phyloP scores from a whole-genome alignment of 139 green algal genomes.

The Dunaliella primolecta region DNA sequence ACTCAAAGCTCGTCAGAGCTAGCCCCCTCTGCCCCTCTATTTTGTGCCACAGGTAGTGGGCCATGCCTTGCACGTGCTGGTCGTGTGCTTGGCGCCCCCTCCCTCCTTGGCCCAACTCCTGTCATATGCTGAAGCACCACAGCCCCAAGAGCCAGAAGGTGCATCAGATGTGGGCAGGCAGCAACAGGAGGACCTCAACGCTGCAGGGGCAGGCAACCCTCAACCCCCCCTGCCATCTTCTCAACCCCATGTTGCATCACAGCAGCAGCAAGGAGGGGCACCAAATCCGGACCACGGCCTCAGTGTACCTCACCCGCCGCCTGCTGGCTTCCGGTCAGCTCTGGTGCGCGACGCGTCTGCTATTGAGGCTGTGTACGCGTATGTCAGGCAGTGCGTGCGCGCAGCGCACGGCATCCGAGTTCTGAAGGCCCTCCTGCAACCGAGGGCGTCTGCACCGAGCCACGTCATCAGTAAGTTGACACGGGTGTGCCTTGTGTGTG shows the following conservation, averaged over 20 bases:
- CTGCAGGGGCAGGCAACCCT: too few species aligned
- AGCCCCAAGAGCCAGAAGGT: not conserved
- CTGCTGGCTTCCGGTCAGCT: too few species aligned
- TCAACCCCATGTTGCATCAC: too few species aligned
- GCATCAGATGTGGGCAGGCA: not conserved
- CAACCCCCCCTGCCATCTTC: too few species aligned
- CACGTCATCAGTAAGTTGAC: not conserved
- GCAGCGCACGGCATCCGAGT: constrained; percentile 55
- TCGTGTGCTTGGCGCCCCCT: constrained; percentile 51
- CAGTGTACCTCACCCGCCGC: too few species aligned
- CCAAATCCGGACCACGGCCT: too few species aligned
- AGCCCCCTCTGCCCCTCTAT: too few species aligned
- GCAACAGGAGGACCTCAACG: too few species aligned
- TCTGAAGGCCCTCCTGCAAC: constrained; percentile 50
- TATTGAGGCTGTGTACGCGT: constrained; percentile 46
- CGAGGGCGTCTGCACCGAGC: constrained; percentile 13
- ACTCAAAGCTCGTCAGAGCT: too few species aligned
- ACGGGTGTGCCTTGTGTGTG: not conserved
- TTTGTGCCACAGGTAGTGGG: constrained; percentile 3
- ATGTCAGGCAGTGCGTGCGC: constrained; percentile 46
- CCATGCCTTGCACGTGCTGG: constrained; percentile 52
- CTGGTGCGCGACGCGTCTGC: not conserved
- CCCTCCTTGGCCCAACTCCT: constrained; percentile 39
- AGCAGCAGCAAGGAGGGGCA: too few species aligned
- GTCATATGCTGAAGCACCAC: not conserved